Evolutionary conservation across 192 early-diverging fungal genomes (phyloP).

Genomic region (Backusella circina): DNA sequence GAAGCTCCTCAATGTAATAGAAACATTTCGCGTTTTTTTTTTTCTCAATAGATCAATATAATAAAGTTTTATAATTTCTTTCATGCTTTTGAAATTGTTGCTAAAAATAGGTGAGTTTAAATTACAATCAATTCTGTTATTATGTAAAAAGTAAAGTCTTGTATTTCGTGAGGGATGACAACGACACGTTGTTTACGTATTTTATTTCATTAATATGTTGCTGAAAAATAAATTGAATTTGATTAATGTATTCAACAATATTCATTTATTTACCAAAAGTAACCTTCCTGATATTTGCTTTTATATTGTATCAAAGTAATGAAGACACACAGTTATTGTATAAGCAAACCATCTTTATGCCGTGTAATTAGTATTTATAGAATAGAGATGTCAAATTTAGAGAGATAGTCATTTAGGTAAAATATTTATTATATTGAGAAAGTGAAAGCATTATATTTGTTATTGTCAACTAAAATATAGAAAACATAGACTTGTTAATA

Average conservation of each 20-base stretch:
- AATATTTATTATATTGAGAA: too few relatives aligned
- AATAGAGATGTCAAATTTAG: too few relatives aligned
- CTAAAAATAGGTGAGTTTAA: not conserved
- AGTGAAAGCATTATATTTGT: not conserved
- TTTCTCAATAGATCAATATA: not conserved
- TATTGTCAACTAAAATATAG: not conserved
- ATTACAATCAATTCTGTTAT: not conserved
- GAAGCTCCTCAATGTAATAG: not conserved
- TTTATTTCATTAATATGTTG: not conserved
- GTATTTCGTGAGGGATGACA: not conserved
- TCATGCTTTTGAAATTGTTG: not conserved
- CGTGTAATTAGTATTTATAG: too few relatives aligned
- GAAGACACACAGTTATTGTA: not conserved
- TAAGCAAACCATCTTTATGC: too few relatives aligned
- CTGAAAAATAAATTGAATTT: not conserved
- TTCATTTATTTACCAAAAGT: not conserved
- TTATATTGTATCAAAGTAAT: not conserved
- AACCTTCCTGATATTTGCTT: not conserved
- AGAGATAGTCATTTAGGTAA: too few relatives aligned
- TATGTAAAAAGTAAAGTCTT: too few relatives aligned
- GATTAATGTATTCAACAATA: not conserved
- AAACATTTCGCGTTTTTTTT: not conserved
- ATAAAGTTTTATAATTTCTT: not conserved
- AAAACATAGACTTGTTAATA: not conserved
- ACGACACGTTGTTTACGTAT: not conserved